phyloP scores from a whole-genome alignment of 2,329 filamentous ascomycete genomes.

The Xylariaceae sp. region DNA sequence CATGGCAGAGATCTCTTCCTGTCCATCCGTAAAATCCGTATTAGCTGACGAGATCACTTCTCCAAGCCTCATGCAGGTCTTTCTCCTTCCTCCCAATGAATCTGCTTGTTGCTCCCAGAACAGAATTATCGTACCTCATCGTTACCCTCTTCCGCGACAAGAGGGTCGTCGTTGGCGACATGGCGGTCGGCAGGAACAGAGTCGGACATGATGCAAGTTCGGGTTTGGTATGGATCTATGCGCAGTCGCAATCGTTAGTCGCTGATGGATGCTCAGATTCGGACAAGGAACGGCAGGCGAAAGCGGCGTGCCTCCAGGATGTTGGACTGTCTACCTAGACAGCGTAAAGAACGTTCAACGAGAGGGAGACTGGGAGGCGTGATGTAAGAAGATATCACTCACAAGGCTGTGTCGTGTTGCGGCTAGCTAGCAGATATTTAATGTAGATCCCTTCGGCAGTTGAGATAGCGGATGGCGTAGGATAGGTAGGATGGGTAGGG shows the following conservation, averaged over 20 bases:
- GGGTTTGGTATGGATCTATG: neutral
- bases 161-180: slow-evolving; percentile 29
- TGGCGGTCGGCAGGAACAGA: slow-evolving; percentile 27
- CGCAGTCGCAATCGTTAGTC: slow-evolving; percentile 9
- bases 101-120: slow-evolving; percentile 16
- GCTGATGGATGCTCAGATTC: neutral
- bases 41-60: slow-evolving; percentile 24
- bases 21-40: slow-evolving; percentile 11
- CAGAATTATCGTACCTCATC: slow-evolving; percentile 41
- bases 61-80: neutral
- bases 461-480: neutral
- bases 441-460: neutral
- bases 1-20: slow-evolving; percentile 83
- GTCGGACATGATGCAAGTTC: slow-evolving; percentile 26
- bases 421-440: neutral
- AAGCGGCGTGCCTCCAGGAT: neutral
- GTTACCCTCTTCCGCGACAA: slow-evolving; percentile 40
- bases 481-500: neutral
- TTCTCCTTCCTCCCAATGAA: neutral
- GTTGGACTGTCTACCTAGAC: neutral
- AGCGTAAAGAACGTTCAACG: neutral
- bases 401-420: slow-evolving; percentile 3
- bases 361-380: neutral
- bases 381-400: neutral
- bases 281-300: neutral